Percentiles rank a stretch among this genome's conserved stretches.
Conservation (phyloP, 2,329 filamentous ascomycete species). For the Ophiostoma triangulosporum region DNA sequence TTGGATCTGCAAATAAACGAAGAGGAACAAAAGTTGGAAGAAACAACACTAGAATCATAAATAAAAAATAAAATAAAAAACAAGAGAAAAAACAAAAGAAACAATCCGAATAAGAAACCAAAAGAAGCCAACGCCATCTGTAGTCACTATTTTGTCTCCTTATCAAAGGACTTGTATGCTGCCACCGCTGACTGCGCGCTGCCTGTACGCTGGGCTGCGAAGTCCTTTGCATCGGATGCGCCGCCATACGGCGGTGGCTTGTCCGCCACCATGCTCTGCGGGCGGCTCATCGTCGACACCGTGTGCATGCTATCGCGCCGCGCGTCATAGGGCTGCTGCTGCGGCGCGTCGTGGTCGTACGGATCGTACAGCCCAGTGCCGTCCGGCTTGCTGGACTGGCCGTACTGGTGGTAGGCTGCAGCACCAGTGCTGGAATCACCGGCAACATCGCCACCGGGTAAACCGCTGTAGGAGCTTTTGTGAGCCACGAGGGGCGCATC, state of each 20-base stretch:
- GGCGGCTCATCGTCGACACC: not conserved
- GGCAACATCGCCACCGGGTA: not conserved
- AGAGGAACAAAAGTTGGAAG: not conserved
- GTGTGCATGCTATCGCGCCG: not conserved
- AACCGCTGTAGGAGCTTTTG: conserved; percentile 7
- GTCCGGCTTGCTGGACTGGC: not conserved
- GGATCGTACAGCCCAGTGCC: conserved; percentile 5
- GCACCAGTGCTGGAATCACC: too few species aligned
- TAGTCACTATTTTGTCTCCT: too few species aligned
- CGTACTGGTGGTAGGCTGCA: conserved; percentile 1
- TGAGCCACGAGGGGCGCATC: conserved; percentile 6
- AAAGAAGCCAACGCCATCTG: too few species aligned
- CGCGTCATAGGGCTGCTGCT: conserved; percentile 5
- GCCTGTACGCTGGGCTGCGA: not conserved
- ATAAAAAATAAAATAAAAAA: not conserved
- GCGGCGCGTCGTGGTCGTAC: not conserved
- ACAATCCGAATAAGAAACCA: not conserved
- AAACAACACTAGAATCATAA: not conserved
- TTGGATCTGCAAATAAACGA: too few species aligned
- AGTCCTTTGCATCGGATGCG: not conserved
- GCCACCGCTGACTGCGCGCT: conserved; percentile 9
- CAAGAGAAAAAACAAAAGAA: not conserved
- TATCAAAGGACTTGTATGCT: too few species aligned
- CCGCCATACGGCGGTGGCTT: not conserved
- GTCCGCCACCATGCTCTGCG: not conserved